phyloP scores from a whole-genome alignment of 306 rosid genomes.

The Prunus fruticosa region DNA sequence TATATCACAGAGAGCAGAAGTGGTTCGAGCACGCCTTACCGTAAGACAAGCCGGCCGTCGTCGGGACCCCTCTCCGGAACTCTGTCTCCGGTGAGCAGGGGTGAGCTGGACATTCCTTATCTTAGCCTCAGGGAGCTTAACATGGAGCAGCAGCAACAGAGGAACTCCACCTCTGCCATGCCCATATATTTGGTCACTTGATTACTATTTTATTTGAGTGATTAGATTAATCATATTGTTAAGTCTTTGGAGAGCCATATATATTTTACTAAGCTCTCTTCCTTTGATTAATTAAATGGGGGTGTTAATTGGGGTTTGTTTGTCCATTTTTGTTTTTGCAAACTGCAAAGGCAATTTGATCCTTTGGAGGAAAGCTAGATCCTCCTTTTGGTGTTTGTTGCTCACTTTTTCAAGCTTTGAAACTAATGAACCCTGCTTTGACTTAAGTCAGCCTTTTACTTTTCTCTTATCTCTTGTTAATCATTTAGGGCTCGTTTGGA shows the following conservation, averaged over 20 bases:
- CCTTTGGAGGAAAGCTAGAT: slow-evolving; percentile 28
- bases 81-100: slow-evolving; percentile 40
- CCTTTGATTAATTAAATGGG: slow-evolving; percentile 2
- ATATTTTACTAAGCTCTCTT: slow-evolving; percentile 4
- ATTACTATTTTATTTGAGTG: too few species aligned
- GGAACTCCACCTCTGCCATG: slow-evolving; percentile 69
- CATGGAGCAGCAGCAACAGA: slow-evolving; percentile 72
- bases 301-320: slow-evolving; percentile 1
- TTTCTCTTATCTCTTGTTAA: not conserved
- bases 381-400: slow-evolving; percentile 38
- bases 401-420: slow-evolving; percentile 9
- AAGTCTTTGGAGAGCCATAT: slow-evolving; percentile 1
- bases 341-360: slow-evolving; percentile 25
- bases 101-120: slow-evolving; percentile 59
- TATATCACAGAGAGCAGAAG: slow-evolving; percentile 74
- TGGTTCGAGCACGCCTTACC: slow-evolving; percentile 60
- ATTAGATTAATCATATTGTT: not conserved
- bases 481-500: too few species aligned
- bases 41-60: slow-evolving; percentile 45
- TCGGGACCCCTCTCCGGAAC: slow-evolving; percentile 80
- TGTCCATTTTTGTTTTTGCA: not conserved
- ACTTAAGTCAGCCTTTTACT: slow-evolving; percentile 9
- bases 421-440: slow-evolving; percentile 33
- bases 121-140: slow-evolving; percentile 82
- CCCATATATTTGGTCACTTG: slow-evolving; percentile 82